Conservation (phyloP, 768 basidiomycete genomes). For the Nevesoporus exiguus region DNA sequence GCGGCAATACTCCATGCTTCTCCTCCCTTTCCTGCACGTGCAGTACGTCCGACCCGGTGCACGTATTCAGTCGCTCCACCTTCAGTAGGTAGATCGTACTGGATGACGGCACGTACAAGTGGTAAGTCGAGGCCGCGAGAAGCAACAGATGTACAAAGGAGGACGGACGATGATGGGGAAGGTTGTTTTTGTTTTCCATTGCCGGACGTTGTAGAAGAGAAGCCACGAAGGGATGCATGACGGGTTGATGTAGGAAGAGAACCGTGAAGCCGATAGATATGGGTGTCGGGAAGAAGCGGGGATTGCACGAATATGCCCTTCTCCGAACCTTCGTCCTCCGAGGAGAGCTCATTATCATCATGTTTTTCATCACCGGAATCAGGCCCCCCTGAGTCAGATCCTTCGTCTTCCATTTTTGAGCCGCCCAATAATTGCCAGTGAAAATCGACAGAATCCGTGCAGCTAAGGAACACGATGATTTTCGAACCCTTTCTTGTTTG, state of each 20-base stretch:
- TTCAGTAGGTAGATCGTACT: slow-evolving; percentile 97
- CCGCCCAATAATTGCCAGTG: slow-evolving; percentile 85
- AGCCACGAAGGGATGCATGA: slow-evolving; percentile 76
- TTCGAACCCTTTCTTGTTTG: slow-evolving; percentile 54
- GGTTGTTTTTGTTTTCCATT: slow-evolving; percentile 30
- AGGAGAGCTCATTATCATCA: slow-evolving; percentile 23
- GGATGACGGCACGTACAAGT: slow-evolving; percentile 88
- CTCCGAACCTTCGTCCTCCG: slow-evolving; percentile 24
- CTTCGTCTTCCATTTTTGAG: slow-evolving; percentile 55
- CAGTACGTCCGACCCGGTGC: slow-evolving; percentile 95
- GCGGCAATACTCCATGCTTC: slow-evolving; percentile 93
- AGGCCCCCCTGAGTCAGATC: slow-evolving; percentile 22
- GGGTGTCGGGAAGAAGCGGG: slow-evolving; percentile 74
- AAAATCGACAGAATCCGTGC: slow-evolving; percentile 97
- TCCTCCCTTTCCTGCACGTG: slow-evolving; percentile 92
- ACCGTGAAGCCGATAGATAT: slow-evolving; percentile 89
- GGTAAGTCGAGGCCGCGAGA: slow-evolving; percentile 97
- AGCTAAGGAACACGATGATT: slow-evolving; percentile 94
- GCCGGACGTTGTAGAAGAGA: slow-evolving; percentile 47
- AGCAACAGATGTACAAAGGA: slow-evolving; percentile 95
- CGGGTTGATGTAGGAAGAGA: slow-evolving; percentile 82
- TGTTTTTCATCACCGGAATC: slow-evolving; percentile 25
- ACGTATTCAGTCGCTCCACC: slow-evolving; percentile 95
- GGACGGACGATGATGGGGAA: slow-evolving; percentile 54
- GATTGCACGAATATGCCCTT: slow-evolving; percentile 57